Conservation (phyloP, 768 basidiomycete species). For the Leccinum arenicola region DNA sequence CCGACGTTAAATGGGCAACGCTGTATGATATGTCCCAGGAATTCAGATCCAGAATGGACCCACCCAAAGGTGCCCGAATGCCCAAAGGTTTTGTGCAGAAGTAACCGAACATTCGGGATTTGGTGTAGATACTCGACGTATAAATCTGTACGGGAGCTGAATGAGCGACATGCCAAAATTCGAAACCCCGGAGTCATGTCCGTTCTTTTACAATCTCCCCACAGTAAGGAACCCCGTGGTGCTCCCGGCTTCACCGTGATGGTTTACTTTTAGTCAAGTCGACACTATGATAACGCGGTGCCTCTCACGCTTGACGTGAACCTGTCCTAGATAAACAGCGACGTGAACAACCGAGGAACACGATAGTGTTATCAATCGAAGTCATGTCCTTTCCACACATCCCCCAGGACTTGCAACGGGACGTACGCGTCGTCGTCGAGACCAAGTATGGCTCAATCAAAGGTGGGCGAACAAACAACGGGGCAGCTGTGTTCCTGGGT, state of each 20-base stretch:
- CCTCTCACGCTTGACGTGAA: slow-evolving; percentile 9
- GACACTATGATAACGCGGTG: neutral
- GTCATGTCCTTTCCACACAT: slow-evolving; percentile 36
- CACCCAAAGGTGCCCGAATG: slow-evolving; percentile 52
- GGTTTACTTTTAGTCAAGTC: slow-evolving; percentile 1
- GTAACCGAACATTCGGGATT: neutral
- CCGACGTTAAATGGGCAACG: slow-evolving; percentile 66
- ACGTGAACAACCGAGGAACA: neutral
- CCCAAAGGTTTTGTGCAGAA: slow-evolving; percentile 39
- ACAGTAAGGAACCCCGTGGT: slow-evolving; percentile 1
- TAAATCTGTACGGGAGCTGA: neutral
- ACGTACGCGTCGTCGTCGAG: slow-evolving; percentile 43
- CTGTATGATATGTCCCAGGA: slow-evolving; percentile 67
- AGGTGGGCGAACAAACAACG: slow-evolving; percentile 60
- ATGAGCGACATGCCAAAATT: neutral
- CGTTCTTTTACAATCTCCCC: neutral
- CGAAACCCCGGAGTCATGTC: neutral
- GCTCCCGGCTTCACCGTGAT: neutral
- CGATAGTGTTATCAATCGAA: neutral
- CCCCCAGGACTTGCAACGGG: slow-evolving; percentile 51
- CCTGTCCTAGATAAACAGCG: slow-evolving; percentile 12
- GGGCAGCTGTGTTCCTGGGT: slow-evolving; percentile 66
- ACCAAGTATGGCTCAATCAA: slow-evolving; percentile 55
- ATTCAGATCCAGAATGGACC: slow-evolving; percentile 52
- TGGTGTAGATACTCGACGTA: slow-evolving; percentile 6